Evolutionary conservation across 1,139 yeast species (phyloP).

Genomic region (Saccharomyces hybrid): DNA sequence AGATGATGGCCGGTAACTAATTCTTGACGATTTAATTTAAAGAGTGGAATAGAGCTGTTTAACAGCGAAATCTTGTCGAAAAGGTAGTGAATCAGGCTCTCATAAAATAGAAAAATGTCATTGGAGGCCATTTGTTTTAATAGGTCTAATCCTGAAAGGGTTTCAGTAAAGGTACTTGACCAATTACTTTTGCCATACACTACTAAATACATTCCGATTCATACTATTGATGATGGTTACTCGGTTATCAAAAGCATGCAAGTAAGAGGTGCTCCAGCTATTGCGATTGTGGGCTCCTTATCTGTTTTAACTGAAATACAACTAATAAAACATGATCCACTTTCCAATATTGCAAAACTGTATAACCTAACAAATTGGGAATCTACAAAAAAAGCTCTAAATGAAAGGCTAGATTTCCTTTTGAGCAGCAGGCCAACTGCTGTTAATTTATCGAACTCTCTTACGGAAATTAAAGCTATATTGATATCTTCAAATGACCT

Average conservation of each 20-base stretch:
- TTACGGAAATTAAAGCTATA: constrained; percentile 47
- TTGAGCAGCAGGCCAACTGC: constrained; percentile 90
- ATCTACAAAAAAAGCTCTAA: constrained; percentile 33
- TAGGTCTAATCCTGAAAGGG: constrained; percentile 29
- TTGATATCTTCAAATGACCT: constrained; percentile 28
- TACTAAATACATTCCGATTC: constrained; percentile 56
- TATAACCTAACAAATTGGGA: constrained; percentile 33
- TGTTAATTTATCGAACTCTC: constrained; percentile 79
- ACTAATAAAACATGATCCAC: constrained; percentile 29
- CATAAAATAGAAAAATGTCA: constrained; percentile 22
- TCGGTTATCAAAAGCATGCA: constrained; percentile 82
- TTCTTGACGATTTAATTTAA: no score
- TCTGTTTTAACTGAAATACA: constrained; percentile 63
- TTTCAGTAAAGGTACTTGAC: constrained; percentile 58
- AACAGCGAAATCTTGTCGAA: not conserved
- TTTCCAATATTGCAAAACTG: constrained; percentile 23
- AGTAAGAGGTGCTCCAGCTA: constrained; percentile 98
- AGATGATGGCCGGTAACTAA: not conserved
- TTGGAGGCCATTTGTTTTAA: constrained; percentile 68
- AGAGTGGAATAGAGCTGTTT: not conserved
- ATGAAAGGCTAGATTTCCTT: constrained; percentile 51
- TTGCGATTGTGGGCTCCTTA: constrained; percentile 88
- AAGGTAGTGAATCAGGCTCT: no score
- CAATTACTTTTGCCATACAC: constrained; percentile 78
- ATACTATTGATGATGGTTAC: constrained; percentile 63